Percentiles rank a stretch among this genome's conserved stretches.
Conservation (phyloP, 805 yeast genomes). For the Yarrowia divulgata region DNA sequence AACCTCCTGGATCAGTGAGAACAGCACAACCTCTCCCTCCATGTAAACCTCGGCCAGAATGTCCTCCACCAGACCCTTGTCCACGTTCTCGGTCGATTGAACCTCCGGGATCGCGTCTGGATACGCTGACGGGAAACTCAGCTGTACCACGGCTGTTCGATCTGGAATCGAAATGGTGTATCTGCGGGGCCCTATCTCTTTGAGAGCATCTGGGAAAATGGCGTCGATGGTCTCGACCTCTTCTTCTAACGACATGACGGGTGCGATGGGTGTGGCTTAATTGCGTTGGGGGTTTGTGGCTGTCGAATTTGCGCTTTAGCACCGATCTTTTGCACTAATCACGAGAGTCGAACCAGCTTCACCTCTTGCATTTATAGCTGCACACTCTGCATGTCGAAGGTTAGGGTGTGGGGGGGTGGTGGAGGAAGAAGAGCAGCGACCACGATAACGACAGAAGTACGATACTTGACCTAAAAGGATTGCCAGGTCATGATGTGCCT, state of each 20-base stretch:
- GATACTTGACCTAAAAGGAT: background rate
- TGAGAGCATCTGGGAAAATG: constrained; percentile 74
- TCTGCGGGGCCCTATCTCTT: constrained; percentile 49
- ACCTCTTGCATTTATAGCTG: background rate
- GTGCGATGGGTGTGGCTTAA: background rate
- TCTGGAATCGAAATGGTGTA: constrained; percentile 65
- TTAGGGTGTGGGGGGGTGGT: background rate
- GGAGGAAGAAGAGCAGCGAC: too few species aligned
- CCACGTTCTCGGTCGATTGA: constrained; percentile 62
- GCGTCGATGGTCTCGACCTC: constrained; percentile 87
- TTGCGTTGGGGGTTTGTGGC: background rate
- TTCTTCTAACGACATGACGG: constrained; percentile 54
- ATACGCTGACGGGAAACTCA: constrained; percentile 74
- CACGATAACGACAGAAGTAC: background rate
- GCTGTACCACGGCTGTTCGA: constrained; percentile 57
- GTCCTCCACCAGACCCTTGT: constrained; percentile 54
- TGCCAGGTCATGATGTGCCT: too few species aligned
- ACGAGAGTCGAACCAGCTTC: background rate
- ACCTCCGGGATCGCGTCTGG: constrained; percentile 68
- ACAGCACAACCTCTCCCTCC: constrained; percentile 75
- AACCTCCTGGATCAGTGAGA: constrained; percentile 70
- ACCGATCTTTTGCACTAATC: constrained; percentile 23
- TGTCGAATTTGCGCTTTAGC: constrained; percentile 23
- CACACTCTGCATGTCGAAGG: background rate
- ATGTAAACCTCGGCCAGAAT: constrained; percentile 61